Percentiles rank a stretch among this genome's conserved stretches.
phyloP scores from a whole-genome alignment of 805 yeast species.

The Saccharomyces eubayanus region DNA sequence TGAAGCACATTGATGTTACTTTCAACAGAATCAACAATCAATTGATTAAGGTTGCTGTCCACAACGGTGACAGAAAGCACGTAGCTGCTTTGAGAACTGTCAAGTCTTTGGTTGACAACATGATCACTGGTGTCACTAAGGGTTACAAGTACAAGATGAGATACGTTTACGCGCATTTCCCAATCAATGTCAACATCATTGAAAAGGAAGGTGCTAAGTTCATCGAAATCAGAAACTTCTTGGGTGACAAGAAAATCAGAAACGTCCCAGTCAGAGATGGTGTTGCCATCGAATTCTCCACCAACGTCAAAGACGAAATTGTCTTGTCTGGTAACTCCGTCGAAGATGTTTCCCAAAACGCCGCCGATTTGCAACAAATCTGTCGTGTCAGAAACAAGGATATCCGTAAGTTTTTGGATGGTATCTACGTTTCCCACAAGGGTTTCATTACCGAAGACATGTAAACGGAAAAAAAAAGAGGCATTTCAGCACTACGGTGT shows the following conservation, averaged over 20 bases:
- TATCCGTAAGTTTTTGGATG: constrained; percentile 99
- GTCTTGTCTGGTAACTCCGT: constrained; percentile 59
- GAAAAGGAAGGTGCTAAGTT: constrained; percentile 63
- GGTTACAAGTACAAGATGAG: constrained; percentile 99
- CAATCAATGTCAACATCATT: constrained; percentile 92
- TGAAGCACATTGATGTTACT: constrained; percentile 91
- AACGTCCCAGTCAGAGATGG: constrained; percentile 79
- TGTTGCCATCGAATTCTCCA: constrained; percentile 74
- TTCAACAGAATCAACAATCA: constrained; percentile 64
- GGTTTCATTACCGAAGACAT: constrained; percentile 73
- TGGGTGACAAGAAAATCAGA: constrained; percentile 98
- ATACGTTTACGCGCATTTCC: constrained; percentile 99
- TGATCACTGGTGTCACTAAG: constrained; percentile 97
- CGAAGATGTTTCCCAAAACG: constrained; percentile 12
- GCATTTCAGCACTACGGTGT: not conserved
- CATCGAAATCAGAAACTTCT: constrained; percentile 98
- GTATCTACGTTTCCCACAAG: constrained; percentile 97
- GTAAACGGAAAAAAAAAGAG: constrained; percentile 14
- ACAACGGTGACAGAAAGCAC: constrained; percentile 99
- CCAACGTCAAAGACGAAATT: constrained; percentile 90
- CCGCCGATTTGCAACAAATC: constrained; percentile 56
- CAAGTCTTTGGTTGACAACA: constrained; percentile 86
- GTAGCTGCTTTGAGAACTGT: constrained; percentile 99
- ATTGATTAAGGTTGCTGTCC: constrained; percentile 81
- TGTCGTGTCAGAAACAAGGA: constrained; percentile 99